Evolutionary conservation across 331 rosid species (phyloP).

Genomic region (Malus hybrid): DNA sequence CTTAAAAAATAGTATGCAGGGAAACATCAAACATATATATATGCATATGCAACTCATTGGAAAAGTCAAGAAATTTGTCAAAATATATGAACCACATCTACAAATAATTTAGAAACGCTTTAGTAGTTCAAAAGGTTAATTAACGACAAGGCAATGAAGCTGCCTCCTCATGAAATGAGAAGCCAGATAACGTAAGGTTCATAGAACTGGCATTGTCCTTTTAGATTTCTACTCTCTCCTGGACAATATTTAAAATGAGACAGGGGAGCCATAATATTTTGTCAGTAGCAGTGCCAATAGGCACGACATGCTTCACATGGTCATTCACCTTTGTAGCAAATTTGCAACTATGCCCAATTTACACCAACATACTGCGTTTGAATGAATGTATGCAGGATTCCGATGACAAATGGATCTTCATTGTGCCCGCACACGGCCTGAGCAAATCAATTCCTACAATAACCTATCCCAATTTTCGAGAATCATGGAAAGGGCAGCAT

Average conservation of each 20-base stretch:
- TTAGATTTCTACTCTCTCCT: not conserved
- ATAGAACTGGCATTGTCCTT: not conserved
- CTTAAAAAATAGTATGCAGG: not conserved
- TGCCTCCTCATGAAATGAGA: constrained; percentile 20
- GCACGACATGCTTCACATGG: not conserved
- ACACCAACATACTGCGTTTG: not conserved
- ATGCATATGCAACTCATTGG: not conserved
- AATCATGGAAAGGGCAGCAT: not conserved
- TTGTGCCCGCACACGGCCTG: not conserved
- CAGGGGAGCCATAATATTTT: not conserved
- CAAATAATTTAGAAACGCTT: not conserved
- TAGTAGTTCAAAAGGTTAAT: not conserved
- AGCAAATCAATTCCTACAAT: not conserved
- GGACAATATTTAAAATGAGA: not conserved
- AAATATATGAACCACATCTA: not conserved
- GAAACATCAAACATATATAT: not conserved
- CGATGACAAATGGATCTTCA: not conserved
- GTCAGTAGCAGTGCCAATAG: not conserved
- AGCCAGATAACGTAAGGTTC: not conserved
- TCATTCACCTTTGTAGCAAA: not conserved
- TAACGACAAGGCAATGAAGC: not conserved
- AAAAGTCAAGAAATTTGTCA: not conserved
- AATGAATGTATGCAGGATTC: not conserved
- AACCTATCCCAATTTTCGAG: not conserved
- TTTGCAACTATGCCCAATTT: not conserved